Evolutionary conservation across 139 green algal species (phyloP).

Genomic region (Chlamydomonas sp.): DNA sequence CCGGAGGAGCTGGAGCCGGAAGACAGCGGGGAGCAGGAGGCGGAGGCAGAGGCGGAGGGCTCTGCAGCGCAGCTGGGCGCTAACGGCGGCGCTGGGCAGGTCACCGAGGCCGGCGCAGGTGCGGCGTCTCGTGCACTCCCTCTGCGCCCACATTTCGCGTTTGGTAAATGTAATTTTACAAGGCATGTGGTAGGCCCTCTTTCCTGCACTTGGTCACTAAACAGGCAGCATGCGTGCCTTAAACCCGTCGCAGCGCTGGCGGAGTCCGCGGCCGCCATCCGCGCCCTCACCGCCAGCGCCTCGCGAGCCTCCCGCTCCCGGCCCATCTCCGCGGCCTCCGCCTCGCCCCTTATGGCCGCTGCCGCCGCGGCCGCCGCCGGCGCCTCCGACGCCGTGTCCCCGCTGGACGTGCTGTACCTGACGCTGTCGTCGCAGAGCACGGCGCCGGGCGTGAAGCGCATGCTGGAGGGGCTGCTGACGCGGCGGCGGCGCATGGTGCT

Average conservation of each 20-base stretch:
- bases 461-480: conserved; percentile 65
- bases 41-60: neutral
- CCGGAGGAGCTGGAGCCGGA: too few species aligned
- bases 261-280: too few species aligned
- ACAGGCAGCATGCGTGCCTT: too few species aligned
- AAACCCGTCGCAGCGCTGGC: too few species aligned
- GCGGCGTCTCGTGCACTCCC: too few species aligned
- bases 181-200: too few species aligned
- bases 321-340: neutral
- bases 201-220: too few species aligned
- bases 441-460: conserved; percentile 59
- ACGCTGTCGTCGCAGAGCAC: conserved; percentile 63
- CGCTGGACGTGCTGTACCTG: conserved; percentile 39
- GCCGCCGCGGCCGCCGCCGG: neutral
- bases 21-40: neutral
- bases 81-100: too few species aligned
- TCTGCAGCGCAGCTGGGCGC: neutral
- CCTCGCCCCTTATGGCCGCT: neutral
- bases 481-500: conserved; percentile 57
- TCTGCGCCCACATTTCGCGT: too few species aligned
- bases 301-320: neutral
- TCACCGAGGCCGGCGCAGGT: too few species aligned
- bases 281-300: too few species aligned
- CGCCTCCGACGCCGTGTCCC: conserved; percentile 10
- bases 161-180: too few species aligned